Conservation (phyloP, 208 protist species). For the Herpetomonas samuelpessoai region DNA sequence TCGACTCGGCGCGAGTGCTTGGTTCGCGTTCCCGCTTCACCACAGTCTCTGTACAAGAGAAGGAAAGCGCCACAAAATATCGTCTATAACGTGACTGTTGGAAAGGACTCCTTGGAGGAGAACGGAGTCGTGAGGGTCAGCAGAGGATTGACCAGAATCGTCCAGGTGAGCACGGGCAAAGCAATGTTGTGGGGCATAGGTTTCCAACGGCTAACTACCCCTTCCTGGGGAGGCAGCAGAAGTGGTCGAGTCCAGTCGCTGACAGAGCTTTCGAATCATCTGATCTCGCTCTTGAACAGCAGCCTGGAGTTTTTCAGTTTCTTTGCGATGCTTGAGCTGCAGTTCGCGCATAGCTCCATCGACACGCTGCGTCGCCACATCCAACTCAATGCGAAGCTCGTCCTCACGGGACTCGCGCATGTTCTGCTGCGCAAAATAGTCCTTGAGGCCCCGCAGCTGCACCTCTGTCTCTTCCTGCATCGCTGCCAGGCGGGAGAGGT, state of each 20-base stretch:
- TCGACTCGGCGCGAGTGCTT: no score
- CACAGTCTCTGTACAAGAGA: no score
- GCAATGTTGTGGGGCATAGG: no score
- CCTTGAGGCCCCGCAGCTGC: constrained; percentile 48
- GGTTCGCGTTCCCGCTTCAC: no score
- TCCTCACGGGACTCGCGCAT: constrained; percentile 33
- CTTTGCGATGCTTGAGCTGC: constrained; percentile 27
- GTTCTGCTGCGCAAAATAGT: constrained; percentile 54
- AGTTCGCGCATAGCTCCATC: constrained; percentile 42
- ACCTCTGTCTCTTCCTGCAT: constrained; percentile 60
- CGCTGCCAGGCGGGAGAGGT: constrained; percentile 45
- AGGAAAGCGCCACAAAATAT: no score
- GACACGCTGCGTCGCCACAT: constrained; percentile 42
- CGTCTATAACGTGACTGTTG: no score
- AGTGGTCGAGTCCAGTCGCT: constrained; percentile 14
- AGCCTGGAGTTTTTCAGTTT: constrained; percentile 45
- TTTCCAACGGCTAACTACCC: no score
- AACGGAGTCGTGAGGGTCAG: no score
- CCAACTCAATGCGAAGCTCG: constrained; percentile 49
- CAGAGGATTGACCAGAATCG: no score
- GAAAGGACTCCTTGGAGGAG: no score
- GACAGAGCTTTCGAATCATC: constrained; percentile 53
- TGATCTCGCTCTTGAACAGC: constrained; percentile 70
- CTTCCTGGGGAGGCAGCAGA: no score
- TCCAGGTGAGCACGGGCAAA: no score